Percentiles rank a stretch among this genome's conserved stretches.
Conservation (phyloP, 495 filamentous ascomycete species). For the Pseudevernia furfuracea region DNA sequence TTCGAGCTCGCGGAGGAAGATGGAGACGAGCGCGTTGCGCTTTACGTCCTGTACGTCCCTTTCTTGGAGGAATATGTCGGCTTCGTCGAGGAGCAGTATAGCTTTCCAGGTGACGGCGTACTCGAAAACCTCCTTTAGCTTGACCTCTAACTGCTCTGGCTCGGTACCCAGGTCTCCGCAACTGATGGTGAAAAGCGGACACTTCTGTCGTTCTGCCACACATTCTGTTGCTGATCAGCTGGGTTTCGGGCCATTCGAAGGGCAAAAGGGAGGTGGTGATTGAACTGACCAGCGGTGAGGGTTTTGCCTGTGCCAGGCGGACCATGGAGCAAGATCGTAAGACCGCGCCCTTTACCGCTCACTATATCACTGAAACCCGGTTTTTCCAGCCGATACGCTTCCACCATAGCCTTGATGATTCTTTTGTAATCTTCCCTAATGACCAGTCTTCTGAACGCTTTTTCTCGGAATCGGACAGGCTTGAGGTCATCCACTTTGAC, state of each 20-base stretch:
- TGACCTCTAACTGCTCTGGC: constrained; percentile 19
- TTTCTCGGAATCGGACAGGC: constrained; percentile 19
- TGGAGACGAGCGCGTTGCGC: constrained; percentile 25
- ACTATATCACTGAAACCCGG: constrained; percentile 22
- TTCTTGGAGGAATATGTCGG: constrained; percentile 58
- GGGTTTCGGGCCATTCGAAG: not conserved
- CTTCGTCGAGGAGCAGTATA: constrained; percentile 55
- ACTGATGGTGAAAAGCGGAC: constrained; percentile 24
- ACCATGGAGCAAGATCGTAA: constrained; percentile 20
- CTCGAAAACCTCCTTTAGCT: constrained; percentile 21
- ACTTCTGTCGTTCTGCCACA: constrained; percentile 16
- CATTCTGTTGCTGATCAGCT: constrained; percentile 14
- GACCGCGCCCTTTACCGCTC: constrained; percentile 21
- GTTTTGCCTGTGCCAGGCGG: constrained; percentile 25
- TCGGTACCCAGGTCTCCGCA: constrained; percentile 19
- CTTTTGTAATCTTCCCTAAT: constrained; percentile 24
- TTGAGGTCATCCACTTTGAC: constrained; percentile 24
- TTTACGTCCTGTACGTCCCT: constrained; percentile 33
- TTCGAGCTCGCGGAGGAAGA: constrained; percentile 51
- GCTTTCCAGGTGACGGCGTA: constrained; percentile 28
- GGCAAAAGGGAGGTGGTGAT: not conserved
- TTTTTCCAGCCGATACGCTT: constrained; percentile 13
- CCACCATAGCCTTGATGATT: constrained; percentile 23
- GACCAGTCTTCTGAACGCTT: constrained; percentile 22
- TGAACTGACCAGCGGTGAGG: constrained; percentile 20